Base-by-base conservation (phyloP, 2,329 filamentous ascomycete species). In the Penicillium freii region DNA sequence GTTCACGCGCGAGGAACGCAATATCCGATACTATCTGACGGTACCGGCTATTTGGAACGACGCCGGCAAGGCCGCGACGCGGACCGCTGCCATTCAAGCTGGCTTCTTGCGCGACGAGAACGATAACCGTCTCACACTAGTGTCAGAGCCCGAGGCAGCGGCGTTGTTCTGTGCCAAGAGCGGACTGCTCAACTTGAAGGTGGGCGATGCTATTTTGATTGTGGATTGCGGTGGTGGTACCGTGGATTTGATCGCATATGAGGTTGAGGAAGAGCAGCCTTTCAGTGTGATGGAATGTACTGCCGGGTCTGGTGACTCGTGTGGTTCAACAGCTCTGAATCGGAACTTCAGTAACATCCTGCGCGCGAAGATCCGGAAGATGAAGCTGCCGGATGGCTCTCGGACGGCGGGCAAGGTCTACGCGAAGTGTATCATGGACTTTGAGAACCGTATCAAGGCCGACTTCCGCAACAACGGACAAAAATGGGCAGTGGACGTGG, bases 21-120 rank as follows among this genome's bases (percentile, higher is more conserved):
- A 97, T 76, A 99, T 97, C 69, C 86, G 91, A 67, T 97, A 97
- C 78, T 97, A 97, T 76, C 81, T 99, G 67, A 99, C 94, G 2
- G 94, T 99, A n/a, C 94, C 94, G 21, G 94, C 94, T 66, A 97
- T 99, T 67, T 97, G 94, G 94, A 97, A 97, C 75, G 94, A 97
- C 79, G 93, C 94, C 45, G 94, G 92, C 67, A 99, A 99, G 80
- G 94, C 94, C 57, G 94, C 94, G 39, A 97, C 94, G 15, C 87
- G 94, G 79, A 91, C 92, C 17, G 94, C 94, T 25, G 94, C 94
- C 64, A 96, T 97, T 66, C 93, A 97, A 78, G 94, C 94, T 59
- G 94, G 94, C 46, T 97, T 97, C 81, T 82, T 97, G 54, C 88
- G 93, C 58, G 94, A 97, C 71, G 93, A 97, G 78, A 97, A 97